Base-by-base conservation (phyloP, 2,329 filamentous ascomycete genomes). In the Pseudogymnoascus sp. region DNA sequence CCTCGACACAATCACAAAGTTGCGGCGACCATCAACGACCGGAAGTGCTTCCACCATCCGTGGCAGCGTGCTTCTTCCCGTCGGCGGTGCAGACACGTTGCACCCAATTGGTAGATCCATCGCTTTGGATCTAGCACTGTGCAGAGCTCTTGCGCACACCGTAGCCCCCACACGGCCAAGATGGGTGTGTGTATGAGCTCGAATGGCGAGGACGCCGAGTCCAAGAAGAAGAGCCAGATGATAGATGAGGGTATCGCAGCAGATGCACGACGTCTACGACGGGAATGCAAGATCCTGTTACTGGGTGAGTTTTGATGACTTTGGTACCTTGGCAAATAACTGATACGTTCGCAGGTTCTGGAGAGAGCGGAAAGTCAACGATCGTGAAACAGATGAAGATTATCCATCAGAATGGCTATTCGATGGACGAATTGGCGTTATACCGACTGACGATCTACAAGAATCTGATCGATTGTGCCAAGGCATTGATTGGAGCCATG, bases 371-470 rank as follows among this genome's bases (percentile, higher is more conserved):
- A 69, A 99, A 99, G 78, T 97, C 94, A 63, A 99, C 94, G 8
- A 97, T 99, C 71, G 94, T 99, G 69, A 99, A 99, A 78, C 94
- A 99, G 82, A 99, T 99, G 94, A 99, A 97, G 79, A 99, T 99
- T 70, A 97, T 99, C 72, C 94, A 99, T 73, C 89, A 97, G 71
- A 96, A 97, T 78, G 94, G 94, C 65, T 99, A 99, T 77, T 92
- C 91, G 9, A 86, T 91, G 68, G 93, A 97, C 71, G 94, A 99
- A 76, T 82, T 97, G 59, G 89, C 89, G 71, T 88, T 96, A 74
- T 97, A 97, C 79, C 89, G 94, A 64, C 85, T 96, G 66, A 97
- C 94, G 35, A 92, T 99, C 64, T 99, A 96, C 81, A 99, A 99
- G 79, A 99, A 99, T 75, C 82, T 99, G 64, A 84, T 97, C 69